These are phyloP conservation scores for Mycena indigotica DNA, from an alignment of 768 basidiomycete species.

Conservation along the genomic window DNA sequence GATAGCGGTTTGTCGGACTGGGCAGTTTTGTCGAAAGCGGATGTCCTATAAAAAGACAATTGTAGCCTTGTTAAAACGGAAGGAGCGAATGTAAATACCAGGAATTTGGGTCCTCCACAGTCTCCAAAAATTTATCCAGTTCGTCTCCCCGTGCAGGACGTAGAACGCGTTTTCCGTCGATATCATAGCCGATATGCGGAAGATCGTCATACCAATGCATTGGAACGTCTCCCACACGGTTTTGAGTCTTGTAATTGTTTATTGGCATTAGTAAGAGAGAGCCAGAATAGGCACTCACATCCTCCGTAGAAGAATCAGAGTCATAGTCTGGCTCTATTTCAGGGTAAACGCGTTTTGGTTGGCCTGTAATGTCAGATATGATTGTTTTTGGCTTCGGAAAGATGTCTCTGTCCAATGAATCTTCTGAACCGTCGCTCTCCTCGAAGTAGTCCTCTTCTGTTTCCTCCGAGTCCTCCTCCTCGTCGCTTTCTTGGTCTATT, in stretches of 20 bases:
- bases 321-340: constrained; percentile 91
- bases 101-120: constrained; percentile 86
- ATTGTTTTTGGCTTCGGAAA: constrained; percentile 69
- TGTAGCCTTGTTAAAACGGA: constrained; percentile 2
- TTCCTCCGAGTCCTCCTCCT: constrained; percentile 41
- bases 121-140: constrained; percentile 92
- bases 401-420: constrained; percentile 48
- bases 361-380: constrained; percentile 81
- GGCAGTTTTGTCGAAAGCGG: constrained; percentile 86
- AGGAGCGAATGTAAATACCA: constrained; percentile 58
- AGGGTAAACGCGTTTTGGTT: constrained; percentile 79
- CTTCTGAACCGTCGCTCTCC: constrained; percentile 41
- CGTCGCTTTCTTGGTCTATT: constrained; percentile 58
- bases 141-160: constrained; percentile 96
- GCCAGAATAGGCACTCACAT: constrained; percentile 52
- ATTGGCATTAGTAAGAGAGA: constrained; percentile 16
- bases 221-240: constrained; percentile 92
- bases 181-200: constrained; percentile 97
- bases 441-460: constrained; percentile 34
- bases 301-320: constrained; percentile 90
- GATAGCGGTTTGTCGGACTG: constrained; percentile 87
- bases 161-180: constrained; percentile 91
- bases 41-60: constrained; percentile 68
- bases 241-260: constrained; percentile 67
- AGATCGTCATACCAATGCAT: constrained; percentile 99